These are phyloP conservation scores for Cucumis cinereus DNA, from an alignment of 306 rosid species.

Conservation along the genomic window DNA sequence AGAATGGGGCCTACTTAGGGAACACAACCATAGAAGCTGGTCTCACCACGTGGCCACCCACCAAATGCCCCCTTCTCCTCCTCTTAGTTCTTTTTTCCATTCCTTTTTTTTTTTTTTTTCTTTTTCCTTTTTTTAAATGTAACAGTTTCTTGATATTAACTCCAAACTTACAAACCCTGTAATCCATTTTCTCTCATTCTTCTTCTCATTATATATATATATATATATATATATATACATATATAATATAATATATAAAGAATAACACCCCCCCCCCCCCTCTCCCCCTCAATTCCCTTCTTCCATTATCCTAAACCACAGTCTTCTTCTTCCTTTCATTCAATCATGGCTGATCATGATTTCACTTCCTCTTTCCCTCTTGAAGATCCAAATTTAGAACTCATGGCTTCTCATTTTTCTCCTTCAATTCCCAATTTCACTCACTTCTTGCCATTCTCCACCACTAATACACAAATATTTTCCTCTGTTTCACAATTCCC, in stretches of 20 bases:
- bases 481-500: constrained; percentile 25
- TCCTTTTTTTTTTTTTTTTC: too few species aligned
- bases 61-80: constrained; percentile 8
- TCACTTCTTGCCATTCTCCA: constrained; percentile 34
- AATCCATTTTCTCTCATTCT: neutral
- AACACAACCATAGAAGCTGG: constrained; percentile 28
- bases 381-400: constrained; percentile 47
- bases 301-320: constrained; percentile 34
- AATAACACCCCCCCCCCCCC: neutral
- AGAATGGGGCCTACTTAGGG: constrained; percentile 34
- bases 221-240: too few species aligned
- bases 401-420: constrained; percentile 26
- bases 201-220: neutral
- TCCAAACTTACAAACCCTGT: neutral
- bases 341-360: constrained; percentile 49
- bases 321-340: neutral
- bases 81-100: too few species aligned
- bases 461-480: constrained; percentile 19
- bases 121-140: neutral
- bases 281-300: neutral
- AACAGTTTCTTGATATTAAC: constrained; percentile 2
- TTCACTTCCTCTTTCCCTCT: constrained; percentile 41
- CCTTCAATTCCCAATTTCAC: constrained; percentile 32
- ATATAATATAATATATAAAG: too few species aligned
- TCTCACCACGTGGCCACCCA: constrained; percentile 60